Conservation (phyloP, 1,284 basidiomycete species). For the Amylostereum chailletii region DNA sequence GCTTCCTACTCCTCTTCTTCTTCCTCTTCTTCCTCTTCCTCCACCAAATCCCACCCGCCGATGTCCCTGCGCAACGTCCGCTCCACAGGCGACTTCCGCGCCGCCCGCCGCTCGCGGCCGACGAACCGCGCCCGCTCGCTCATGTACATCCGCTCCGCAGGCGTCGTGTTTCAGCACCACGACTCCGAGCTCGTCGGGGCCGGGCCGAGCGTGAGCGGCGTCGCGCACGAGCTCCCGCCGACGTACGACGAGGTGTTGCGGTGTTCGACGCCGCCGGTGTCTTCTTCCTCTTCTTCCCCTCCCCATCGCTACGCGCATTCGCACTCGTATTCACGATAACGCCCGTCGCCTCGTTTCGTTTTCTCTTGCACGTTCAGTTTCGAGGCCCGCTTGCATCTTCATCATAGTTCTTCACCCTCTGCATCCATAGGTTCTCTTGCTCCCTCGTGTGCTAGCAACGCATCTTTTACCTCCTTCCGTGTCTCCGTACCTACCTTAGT, state of each 20-base stretch:
- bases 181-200: background rate
- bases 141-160: background rate
- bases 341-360: too few relatives aligned
- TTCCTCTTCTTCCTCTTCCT: background rate
- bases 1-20: slow-evolving; percentile 4
- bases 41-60: slow-evolving; percentile 5
- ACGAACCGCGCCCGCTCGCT: slow-evolving; percentile 6
- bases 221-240: slow-evolving; percentile 10
- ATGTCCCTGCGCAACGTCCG: slow-evolving; percentile 1
- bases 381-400: too few relatives aligned
- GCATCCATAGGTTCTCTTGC: too few relatives aligned
- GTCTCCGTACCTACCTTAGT: too few relatives aligned
- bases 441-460: too few relatives aligned
- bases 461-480: too few relatives aligned
- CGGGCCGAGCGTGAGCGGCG: too few relatives aligned
- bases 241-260: slow-evolving; percentile 11
- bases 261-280: background rate
- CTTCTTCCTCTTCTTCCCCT: too few relatives aligned
- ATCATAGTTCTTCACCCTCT: too few relatives aligned
- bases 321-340: too few relatives aligned
- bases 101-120: background rate
- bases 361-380: too few relatives aligned
- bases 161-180: slow-evolving; percentile 9
- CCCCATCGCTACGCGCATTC: too few relatives aligned
- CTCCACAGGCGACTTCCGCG: slow-evolving; percentile 9